A percentile compares a stretch with the other conserved stretches of the same genome.
phyloP scores from a whole-genome alignment of 768 basidiomycete genomes.

The Asterophora lycoperdoides region DNA sequence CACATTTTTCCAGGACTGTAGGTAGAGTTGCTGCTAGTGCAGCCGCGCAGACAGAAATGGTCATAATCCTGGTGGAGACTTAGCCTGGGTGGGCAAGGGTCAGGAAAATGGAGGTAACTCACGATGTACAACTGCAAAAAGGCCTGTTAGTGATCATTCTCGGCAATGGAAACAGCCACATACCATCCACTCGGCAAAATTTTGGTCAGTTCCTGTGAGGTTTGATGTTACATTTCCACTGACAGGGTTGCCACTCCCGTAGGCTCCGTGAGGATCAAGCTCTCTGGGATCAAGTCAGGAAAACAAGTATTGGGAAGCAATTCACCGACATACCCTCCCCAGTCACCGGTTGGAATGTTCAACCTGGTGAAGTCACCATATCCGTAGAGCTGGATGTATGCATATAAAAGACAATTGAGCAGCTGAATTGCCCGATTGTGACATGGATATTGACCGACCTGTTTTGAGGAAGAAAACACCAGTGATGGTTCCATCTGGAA shows the following conservation, averaged over 20 bases:
- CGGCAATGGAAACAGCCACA: background rate
- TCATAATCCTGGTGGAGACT: conserved; percentile 23
- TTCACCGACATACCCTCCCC: conserved; percentile 30
- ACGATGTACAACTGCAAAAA: conserved; percentile 30
- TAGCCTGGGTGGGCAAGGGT: background rate
- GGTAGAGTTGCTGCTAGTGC: conserved; percentile 40
- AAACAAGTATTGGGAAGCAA: background rate
- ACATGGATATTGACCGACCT: conserved; percentile 17
- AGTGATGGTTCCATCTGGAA: conserved; percentile 40
- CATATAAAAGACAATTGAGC: conserved; percentile 18
- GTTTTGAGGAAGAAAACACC: conserved; percentile 41
- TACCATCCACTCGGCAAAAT: conserved; percentile 43
- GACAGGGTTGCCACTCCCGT: conserved; percentile 38
- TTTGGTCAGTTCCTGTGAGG: conserved; percentile 33
- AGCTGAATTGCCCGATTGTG: background rate
- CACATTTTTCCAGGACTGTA: conserved; percentile 41
- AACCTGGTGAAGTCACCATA: conserved; percentile 40
- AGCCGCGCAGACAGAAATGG: conserved; percentile 40
- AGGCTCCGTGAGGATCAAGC: conserved; percentile 42
- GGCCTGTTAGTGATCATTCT: no score
- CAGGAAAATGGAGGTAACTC: conserved; percentile 1
- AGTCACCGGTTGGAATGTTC: conserved; percentile 37
- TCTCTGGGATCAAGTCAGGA: conserved; percentile 23
- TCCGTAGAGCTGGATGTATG: conserved; percentile 40
- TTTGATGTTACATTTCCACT: conserved; percentile 44